phyloP scores from a whole-genome alignment of 352 stramenopile genomes.

The Globisporangium recalcitrans region DNA sequence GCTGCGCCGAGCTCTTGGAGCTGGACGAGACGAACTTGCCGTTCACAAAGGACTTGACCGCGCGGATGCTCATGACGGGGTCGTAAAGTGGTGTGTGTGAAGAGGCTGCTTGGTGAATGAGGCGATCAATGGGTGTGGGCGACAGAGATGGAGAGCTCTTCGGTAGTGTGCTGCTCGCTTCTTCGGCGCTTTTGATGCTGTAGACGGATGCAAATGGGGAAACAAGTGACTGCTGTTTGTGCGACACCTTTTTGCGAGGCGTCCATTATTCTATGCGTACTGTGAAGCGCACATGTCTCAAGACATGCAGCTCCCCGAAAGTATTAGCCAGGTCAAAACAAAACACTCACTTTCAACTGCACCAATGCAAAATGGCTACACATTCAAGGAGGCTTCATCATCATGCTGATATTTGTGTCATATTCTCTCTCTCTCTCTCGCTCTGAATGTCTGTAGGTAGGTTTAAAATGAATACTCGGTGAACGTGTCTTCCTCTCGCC shows the following conservation, averaged over 20 bases:
- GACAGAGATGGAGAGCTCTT: not conserved
- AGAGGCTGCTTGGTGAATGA: not conserved
- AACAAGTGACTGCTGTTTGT: not conserved
- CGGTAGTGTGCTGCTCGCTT: not conserved
- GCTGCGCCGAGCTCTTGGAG: slow-evolving; percentile 10
- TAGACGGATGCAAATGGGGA: not conserved
- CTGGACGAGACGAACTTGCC: slow-evolving; percentile 42
- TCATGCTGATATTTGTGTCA: not conserved
- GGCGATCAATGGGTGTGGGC: not conserved
- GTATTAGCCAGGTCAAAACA: not conserved
- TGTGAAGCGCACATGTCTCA: slow-evolving; percentile 17
- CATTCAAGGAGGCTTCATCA: not conserved
- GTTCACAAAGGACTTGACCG: slow-evolving; percentile 71
- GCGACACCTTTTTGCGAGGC: no score
- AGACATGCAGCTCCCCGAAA: not conserved
- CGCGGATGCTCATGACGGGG: slow-evolving; percentile 7
- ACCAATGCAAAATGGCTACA: not conserved
- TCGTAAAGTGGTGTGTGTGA: no score
- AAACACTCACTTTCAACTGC: not conserved
- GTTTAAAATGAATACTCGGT: slow-evolving; percentile 8
- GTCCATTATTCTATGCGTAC: not conserved
- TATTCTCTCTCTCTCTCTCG: not conserved
- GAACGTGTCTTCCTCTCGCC: slow-evolving; percentile 17
- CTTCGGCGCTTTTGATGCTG: not conserved
- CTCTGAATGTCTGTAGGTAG: not conserved